These are phyloP conservation scores for Pythium insidiosum DNA, from an alignment of 352 stramenopile species.

Conservation along the genomic window DNA sequence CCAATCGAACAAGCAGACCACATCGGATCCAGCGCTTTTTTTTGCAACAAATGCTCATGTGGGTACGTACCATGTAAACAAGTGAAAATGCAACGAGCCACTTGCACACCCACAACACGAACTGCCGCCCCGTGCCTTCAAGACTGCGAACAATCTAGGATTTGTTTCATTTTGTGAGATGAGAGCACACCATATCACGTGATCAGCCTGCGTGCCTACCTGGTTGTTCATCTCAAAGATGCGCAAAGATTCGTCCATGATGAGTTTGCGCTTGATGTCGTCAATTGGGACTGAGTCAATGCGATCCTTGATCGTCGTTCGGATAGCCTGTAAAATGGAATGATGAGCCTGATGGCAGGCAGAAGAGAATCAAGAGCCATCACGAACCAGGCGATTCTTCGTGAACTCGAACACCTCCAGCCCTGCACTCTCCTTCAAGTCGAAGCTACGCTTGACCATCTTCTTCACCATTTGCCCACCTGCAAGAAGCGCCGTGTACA, in stretches of 20 bases:
- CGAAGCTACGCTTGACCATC: constrained; percentile 54
- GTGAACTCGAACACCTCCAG: constrained; percentile 46
- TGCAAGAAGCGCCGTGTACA: constrained; percentile 65
- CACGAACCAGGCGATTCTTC: constrained; percentile 32
- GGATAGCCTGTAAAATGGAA: constrained; percentile 22
- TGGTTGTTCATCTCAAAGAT: constrained; percentile 71
- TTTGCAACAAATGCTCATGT: constrained; percentile 2
- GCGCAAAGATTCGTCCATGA: constrained; percentile 40
- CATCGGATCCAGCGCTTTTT: not conserved
- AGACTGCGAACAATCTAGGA: constrained; percentile 63
- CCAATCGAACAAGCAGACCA: not conserved
- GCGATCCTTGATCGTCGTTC: constrained; percentile 44
- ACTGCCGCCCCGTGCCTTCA: constrained; percentile 33
- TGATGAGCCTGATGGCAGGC: not conserved
- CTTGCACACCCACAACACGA: constrained; percentile 49
- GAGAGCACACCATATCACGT: not conserved
- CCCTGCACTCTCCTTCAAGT: constrained; percentile 25
- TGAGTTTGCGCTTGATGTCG: constrained; percentile 30
- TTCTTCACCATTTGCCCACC: constrained; percentile 59
- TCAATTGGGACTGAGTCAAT: constrained; percentile 40
- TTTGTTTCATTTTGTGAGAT: not conserved
- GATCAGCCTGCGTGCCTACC: constrained; percentile 10
- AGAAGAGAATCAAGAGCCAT: not conserved
- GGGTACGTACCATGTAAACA: constrained; percentile 41
- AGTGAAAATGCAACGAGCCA: constrained; percentile 44